A percentile compares a stretch with the other conserved stretches of the same genome.
Evolutionary conservation across 2,329 filamentous ascomycete species (phyloP).

Genomic region (Aspergillus nomiae): DNA sequence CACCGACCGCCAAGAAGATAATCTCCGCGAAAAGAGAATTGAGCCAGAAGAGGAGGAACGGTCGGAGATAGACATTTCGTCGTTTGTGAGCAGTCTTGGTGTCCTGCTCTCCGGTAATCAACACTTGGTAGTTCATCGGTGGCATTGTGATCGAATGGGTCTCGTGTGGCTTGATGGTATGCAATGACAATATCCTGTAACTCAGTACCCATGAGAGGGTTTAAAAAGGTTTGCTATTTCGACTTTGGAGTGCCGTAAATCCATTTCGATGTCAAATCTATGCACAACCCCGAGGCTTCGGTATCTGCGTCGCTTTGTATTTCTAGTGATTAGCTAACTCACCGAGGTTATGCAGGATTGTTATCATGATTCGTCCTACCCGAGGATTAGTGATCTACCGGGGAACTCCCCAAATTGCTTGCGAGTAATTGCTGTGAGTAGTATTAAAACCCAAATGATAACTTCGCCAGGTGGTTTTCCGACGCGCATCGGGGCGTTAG

Average conservation of each 20-base stretch:
- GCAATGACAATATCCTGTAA: neutral
- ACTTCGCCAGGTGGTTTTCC: neutral
- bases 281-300: neutral
- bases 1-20: conserved; percentile 13
- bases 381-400: neutral
- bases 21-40: conserved; percentile 14
- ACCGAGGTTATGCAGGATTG: neutral
- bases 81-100: conserved; percentile 6
- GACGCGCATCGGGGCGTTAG: neutral
- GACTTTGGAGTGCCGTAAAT: too few relatives aligned
- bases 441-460: neutral
- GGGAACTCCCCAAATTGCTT: neutral
- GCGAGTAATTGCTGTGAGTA: too few relatives aligned
- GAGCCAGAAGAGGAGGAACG: conserved; percentile 16
- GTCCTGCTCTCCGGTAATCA: neutral
- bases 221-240: neutral
- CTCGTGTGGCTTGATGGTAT: neutral
- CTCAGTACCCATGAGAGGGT: accelerated
- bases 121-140: neutral
- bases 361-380: neutral
- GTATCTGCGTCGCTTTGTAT: neutral
- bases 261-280: neutral
- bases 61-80: conserved; percentile 12
- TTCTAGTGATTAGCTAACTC: neutral
- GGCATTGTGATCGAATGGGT: neutral